phyloP scores from a whole-genome alignment of 495 filamentous ascomycete genomes.

The Tuber aestivum region DNA sequence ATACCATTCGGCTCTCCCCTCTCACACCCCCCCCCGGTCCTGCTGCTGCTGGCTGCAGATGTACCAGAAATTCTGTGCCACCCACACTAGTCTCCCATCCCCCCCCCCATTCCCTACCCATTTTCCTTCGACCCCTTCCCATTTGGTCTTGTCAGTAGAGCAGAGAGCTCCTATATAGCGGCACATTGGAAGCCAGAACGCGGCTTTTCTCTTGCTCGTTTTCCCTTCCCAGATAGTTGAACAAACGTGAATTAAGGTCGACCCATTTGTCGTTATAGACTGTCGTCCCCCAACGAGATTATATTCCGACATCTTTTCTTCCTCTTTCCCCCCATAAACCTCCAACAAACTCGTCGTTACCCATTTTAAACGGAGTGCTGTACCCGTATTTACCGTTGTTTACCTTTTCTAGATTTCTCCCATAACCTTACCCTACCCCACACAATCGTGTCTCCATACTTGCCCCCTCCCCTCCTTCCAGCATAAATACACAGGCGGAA shows the following conservation, averaged over 20 bases:
- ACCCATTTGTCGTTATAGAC: slow-evolving; percentile 39
- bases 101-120: neutral
- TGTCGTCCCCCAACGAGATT: slow-evolving; percentile 31
- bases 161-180: neutral
- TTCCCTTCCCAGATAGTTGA: slow-evolving; percentile 29
- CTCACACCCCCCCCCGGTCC: neutral
- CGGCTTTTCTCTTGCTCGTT: slow-evolving; percentile 27
- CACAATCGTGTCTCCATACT: neutral
- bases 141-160: too few relatives aligned
- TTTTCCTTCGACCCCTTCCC: neutral
- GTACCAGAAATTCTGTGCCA: neutral
- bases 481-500: slow-evolving; percentile 25
- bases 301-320: slow-evolving; percentile 25
- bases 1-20: neutral
- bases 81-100: neutral
- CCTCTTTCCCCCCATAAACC: slow-evolving; percentile 14
- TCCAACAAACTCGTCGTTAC: neutral
- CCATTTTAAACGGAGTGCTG: slow-evolving; percentile 22
- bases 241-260: slow-evolving; percentile 40
- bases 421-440: slow-evolving; percentile 11
- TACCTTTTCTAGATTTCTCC: slow-evolving; percentile 31
- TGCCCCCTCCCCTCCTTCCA: slow-evolving; percentile 9
- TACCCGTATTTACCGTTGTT: slow-evolving; percentile 29
- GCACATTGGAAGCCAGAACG: slow-evolving; percentile 28
- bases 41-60: neutral